Conservation (phyloP, 2,329 filamentous ascomycete species). For the Sarocladium brachiariae region DNA sequence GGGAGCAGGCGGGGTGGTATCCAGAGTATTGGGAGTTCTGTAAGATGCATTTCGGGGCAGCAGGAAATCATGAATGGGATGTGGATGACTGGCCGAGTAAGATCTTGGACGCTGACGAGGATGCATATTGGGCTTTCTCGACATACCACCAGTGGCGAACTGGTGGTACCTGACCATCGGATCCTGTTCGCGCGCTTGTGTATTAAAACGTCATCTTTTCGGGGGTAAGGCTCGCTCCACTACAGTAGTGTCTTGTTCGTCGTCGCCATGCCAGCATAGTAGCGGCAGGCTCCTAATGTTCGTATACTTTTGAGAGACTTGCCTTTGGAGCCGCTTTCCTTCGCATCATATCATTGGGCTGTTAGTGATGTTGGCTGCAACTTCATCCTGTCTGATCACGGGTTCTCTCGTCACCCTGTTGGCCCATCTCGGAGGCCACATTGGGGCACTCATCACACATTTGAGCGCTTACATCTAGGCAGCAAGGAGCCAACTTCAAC, state of each 20-base stretch:
- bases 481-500: no score
- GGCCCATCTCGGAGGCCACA: background rate
- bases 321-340: no score
- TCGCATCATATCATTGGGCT: background rate
- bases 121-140: slow-evolving; percentile 8
- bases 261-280: no score
- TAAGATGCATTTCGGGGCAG: slow-evolving; percentile 20
- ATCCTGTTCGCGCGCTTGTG: no score
- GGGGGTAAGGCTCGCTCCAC: no score
- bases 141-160: slow-evolving; percentile 7
- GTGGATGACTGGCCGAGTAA: slow-evolving; percentile 7
- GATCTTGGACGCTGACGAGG: slow-evolving; percentile 8
- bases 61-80: background rate
- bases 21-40: slow-evolving; percentile 27
- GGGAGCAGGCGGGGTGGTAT: slow-evolving; percentile 28
- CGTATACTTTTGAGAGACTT: no score
- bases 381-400: background rate
- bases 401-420: background rate
- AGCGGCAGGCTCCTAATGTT: no score
- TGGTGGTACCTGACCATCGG: slow-evolving; percentile 7
- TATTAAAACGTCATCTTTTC: no score
- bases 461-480: background rate
- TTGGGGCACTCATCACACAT: background rate
- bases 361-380: background rate
- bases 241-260: no score